Percentiles rank a stretch among this genome's conserved stretches.
These are phyloP conservation scores for Guadua angustifolia DNA, from an alignment of 176 grass and related monocot species.

Conservation along the genomic window DNA sequence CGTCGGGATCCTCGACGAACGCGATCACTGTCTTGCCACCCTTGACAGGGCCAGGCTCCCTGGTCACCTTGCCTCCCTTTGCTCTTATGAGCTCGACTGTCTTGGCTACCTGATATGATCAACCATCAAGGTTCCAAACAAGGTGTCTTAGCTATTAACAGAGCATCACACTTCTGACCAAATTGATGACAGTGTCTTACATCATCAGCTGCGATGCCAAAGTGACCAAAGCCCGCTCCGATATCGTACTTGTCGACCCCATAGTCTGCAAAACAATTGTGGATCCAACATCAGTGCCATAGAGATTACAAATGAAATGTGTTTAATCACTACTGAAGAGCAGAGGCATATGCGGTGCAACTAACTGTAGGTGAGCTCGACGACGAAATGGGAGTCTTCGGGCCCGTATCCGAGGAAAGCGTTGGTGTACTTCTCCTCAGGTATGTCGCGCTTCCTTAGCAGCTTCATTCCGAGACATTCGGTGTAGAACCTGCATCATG, in stretches of 20 bases:
- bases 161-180: not conserved
- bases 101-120: slow-evolving; percentile 53
- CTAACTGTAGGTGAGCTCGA: slow-evolving; percentile 87
- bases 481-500: slow-evolving; percentile 72
- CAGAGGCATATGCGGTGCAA: not conserved
- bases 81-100: slow-evolving; percentile 59
- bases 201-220: slow-evolving; percentile 78
- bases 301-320: not conserved
- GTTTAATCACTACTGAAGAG: not conserved
- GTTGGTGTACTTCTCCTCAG: slow-evolving; percentile 82
- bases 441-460: slow-evolving; percentile 80
- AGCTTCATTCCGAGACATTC: slow-evolving; percentile 96
- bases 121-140: not conserved
- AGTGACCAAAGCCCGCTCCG: slow-evolving; percentile 74
- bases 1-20: slow-evolving; percentile 76
- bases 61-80: slow-evolving; percentile 69
- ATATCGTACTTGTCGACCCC: slow-evolving; percentile 80
- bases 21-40: slow-evolving; percentile 65
- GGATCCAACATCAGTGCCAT: not conserved
- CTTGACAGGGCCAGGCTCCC: slow-evolving; percentile 65
- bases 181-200: slow-evolving; percentile 26
- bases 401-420: slow-evolving; percentile 89
- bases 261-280: slow-evolving; percentile 60
- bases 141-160: not conserved
- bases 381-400: slow-evolving; percentile 78